A percentile compares a stretch with the other conserved stretches of the same genome.
These are phyloP conservation scores for Globisporangium solare DNA, from an alignment of 352 stramenopile species.

Conservation along the genomic window DNA sequence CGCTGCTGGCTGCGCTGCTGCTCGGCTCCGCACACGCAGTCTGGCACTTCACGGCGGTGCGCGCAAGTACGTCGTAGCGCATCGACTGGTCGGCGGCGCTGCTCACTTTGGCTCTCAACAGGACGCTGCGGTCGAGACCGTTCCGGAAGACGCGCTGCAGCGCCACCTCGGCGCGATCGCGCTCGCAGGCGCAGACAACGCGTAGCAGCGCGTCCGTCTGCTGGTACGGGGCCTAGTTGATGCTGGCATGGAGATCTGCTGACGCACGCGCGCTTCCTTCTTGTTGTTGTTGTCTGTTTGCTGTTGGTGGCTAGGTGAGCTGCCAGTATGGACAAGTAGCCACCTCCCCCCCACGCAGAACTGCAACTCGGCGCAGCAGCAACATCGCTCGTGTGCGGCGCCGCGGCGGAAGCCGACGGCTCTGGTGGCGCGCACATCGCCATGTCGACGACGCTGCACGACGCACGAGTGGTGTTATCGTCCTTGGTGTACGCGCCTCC, in stretches of 20 bases:
- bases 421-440: constrained; percentile 4
- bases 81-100: too few relatives aligned
- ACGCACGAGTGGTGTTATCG: constrained; percentile 23
- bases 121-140: neutral
- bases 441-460: constrained; percentile 18
- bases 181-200: neutral
- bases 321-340: neutral
- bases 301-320: neutral
- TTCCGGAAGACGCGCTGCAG: neutral
- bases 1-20: neutral
- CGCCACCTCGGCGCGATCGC: neutral
- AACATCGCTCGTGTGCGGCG: constrained; percentile 18
- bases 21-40: neutral
- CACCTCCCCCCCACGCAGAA: neutral
- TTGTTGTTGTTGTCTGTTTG: neutral
- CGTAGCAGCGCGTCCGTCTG: neutral
- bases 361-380: neutral
- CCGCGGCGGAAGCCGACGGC: neutral
- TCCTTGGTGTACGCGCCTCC: constrained; percentile 21
- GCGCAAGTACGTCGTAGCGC: too few relatives aligned
- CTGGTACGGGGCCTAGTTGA: neutral
- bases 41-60: neutral
- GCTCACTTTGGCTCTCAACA: neutral
- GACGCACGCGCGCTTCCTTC: neutral
- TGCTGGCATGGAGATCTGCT: neutral